These are phyloP conservation scores for Annona cherimola DNA, from an alignment of 164 flowering plant genomes.

Conservation along the genomic window DNA sequence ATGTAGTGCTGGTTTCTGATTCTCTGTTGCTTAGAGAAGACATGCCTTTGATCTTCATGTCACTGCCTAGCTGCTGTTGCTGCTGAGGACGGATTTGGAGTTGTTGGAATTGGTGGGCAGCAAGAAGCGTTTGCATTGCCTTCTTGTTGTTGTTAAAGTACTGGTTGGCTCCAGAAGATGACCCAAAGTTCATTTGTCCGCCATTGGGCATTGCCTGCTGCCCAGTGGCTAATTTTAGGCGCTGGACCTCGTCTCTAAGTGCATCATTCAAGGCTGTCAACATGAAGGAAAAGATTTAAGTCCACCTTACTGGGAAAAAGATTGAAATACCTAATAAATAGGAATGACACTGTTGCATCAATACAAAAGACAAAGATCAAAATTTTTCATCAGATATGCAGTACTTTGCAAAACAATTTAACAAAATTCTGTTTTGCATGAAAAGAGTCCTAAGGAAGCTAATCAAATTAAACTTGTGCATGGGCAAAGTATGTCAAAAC, in stretches of 20 bases:
- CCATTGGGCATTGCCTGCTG: constrained; percentile 64
- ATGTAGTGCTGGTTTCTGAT: constrained; percentile 25
- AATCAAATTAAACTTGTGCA: no score
- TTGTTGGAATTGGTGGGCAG: constrained; percentile 92
- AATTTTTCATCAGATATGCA: no score
- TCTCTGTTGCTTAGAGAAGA: constrained; percentile 43
- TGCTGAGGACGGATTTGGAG: constrained; percentile 87
- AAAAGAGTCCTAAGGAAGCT: no score
- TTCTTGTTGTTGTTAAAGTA: constrained; percentile 60
- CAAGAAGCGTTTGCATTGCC: constrained; percentile 54
- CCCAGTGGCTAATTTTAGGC: constrained; percentile 75
- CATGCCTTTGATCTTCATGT: constrained; percentile 38
- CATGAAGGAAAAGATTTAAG: no score
- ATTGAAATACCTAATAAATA: no score
- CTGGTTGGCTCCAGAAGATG: constrained; percentile 49
- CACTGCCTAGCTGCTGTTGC: constrained; percentile 61
- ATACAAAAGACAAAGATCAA: no score
- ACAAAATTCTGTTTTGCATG: no score
- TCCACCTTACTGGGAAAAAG: no score
- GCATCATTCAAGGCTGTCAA: constrained; percentile 86
- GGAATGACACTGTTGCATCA: no score
- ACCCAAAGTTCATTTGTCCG: constrained; percentile 56
- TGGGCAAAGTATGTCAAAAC: no score
- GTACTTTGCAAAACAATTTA: no score
- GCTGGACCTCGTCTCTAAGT: constrained; percentile 90